Evolutionary conservation across 2,329 filamentous ascomycete genomes (phyloP).

Genomic region (Claviceps capensis): DNA sequence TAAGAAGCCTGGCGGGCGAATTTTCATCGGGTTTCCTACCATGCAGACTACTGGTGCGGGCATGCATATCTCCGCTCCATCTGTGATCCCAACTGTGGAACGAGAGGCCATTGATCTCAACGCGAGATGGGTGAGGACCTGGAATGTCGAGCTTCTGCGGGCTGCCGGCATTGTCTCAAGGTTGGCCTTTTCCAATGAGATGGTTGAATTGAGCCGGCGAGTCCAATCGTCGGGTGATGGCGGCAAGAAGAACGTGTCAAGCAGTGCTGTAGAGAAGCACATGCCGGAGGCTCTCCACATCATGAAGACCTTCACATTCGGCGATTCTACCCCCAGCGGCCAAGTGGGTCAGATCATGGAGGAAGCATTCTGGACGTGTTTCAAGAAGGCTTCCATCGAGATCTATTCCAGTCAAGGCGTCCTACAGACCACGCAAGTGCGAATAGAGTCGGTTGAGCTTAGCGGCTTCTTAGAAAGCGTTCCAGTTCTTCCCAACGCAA

Average conservation of each 20-base stretch:
- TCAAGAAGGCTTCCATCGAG: constrained; percentile 68
- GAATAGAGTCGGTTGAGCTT: constrained; percentile 55
- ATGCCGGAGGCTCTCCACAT: constrained; percentile 72
- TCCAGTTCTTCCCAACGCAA: constrained; percentile 65
- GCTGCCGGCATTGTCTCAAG: constrained; percentile 83
- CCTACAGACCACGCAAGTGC: constrained; percentile 68
- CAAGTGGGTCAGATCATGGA: constrained; percentile 79
- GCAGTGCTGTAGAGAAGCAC: constrained; percentile 50
- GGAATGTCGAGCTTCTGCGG: constrained; percentile 89
- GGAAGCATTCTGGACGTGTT: constrained; percentile 92
- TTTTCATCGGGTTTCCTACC: constrained; percentile 96
- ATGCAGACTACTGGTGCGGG: constrained; percentile 92
- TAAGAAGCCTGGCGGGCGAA: constrained; percentile 66
- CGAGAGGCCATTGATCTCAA: constrained; percentile 95
- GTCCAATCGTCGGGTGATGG: constrained; percentile 33
- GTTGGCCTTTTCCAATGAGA: constrained; percentile 77
- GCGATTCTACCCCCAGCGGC: constrained; percentile 76
- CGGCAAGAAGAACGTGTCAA: constrained; percentile 37
- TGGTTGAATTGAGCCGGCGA: constrained; percentile 57
- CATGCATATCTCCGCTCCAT: constrained; percentile 89
- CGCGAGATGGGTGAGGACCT: constrained; percentile 82
- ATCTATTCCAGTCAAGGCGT: constrained; percentile 81
- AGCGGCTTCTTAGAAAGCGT: constrained; percentile 74
- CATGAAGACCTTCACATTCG: constrained; percentile 76
- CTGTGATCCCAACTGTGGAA: constrained; percentile 93